These are phyloP conservation scores for Carex myosuroides DNA, from an alignment of 176 grass and related monocot species.

Conservation along the genomic window DNA sequence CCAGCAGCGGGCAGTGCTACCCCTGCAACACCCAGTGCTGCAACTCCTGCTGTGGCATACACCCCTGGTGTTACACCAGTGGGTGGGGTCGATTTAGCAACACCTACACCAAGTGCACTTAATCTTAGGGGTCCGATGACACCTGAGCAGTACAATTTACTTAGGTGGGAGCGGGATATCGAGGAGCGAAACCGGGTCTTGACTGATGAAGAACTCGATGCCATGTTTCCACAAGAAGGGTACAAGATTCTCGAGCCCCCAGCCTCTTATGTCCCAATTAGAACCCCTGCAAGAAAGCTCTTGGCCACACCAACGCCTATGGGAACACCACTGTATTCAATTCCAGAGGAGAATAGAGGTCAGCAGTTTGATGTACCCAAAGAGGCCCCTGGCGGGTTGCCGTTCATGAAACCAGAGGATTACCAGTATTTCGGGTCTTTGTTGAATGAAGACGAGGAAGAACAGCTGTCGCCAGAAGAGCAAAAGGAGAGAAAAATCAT, in stretches of 20 bases:
- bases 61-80: conserved; percentile 82
- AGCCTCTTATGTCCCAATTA: conserved; percentile 72
- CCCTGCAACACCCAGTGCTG: conserved; percentile 32
- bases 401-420: conserved; percentile 92
- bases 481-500: conserved; percentile 97
- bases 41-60: conserved; percentile 37
- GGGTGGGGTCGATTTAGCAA: conserved; percentile 59
- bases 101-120: conserved; percentile 54
- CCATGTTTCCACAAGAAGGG: conserved; percentile 77
- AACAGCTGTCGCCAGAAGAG: conserved; percentile 77
- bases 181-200: conserved; percentile 93
- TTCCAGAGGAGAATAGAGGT: conserved; percentile 89
- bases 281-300: conserved; percentile 91
- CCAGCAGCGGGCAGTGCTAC: conserved; percentile 51
- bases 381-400: conserved; percentile 62
- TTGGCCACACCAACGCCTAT: conserved; percentile 83
- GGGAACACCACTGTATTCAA: conserved; percentile 66
- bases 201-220: conserved; percentile 87
- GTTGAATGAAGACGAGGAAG: conserved; percentile 88
- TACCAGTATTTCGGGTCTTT: conserved; percentile 91
- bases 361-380: conserved; percentile 94
- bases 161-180: conserved; percentile 91
- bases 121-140: conserved; percentile 63
- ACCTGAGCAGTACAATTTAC: conserved; percentile 76
- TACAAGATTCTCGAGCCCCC: conserved; percentile 92